These are phyloP conservation scores for Kockiozyma suomiensis DNA, from an alignment of 805 yeast genomes.

Conservation along the genomic window DNA sequence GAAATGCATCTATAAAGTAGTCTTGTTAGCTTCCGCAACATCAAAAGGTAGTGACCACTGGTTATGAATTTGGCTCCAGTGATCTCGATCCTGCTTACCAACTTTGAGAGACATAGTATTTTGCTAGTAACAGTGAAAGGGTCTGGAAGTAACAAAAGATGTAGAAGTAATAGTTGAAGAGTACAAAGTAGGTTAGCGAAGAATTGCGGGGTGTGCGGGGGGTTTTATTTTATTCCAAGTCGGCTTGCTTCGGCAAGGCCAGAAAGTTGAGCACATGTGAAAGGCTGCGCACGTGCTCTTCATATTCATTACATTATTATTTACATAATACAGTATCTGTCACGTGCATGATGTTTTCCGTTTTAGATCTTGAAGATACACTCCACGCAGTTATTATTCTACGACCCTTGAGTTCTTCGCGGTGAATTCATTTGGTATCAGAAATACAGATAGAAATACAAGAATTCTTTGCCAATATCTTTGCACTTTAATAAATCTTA, in stretches of 20 bases:
- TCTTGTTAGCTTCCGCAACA: not conserved
- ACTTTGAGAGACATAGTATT: conserved; percentile 21
- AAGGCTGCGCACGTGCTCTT: conserved; percentile 7
- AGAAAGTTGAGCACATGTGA: conserved; percentile 4
- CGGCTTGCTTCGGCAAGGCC: conserved; percentile 2
- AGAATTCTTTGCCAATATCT: too few relatives aligned
- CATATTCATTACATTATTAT: not conserved
- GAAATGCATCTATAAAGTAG: conserved; percentile 39
- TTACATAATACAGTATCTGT: too few relatives aligned
- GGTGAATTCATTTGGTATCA: too few relatives aligned
- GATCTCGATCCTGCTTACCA: conserved; percentile 8
- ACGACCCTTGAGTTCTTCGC: too few relatives aligned
- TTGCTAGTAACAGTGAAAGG: not conserved
- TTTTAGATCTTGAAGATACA: too few relatives aligned
- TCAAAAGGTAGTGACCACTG: not conserved
- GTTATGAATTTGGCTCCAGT: not conserved
- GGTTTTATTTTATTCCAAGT: not conserved
- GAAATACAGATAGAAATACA: too few relatives aligned
- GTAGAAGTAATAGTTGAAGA: not conserved
- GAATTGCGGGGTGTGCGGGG: not conserved
- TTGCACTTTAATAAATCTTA: too few relatives aligned
- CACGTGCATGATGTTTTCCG: too few relatives aligned
- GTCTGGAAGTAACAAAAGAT: not conserved
- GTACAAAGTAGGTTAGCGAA: not conserved
- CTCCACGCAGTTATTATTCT: too few relatives aligned